A percentile compares a stretch with the other conserved stretches of the same genome.
These are phyloP conservation scores for Polytrichum formosum DNA, from an alignment of 225 moss, liverwort and hornwort species.

Conservation along the genomic window DNA sequence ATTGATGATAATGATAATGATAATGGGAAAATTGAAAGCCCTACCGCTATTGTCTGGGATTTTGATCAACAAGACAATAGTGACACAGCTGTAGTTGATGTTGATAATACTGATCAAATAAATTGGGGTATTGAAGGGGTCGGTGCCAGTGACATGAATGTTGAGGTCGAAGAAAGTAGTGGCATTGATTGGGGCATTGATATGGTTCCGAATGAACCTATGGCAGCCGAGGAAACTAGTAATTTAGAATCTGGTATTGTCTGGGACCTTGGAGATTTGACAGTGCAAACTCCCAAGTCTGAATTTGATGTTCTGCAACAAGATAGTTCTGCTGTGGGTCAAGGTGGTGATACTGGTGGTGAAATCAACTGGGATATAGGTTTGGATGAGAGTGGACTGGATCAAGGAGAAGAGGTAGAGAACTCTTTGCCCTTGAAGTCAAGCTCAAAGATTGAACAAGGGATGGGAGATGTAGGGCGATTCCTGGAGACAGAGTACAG, in stretches of 20 bases:
- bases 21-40: slow-evolving; percentile 16
- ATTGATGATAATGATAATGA: slow-evolving; percentile 8
- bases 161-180: slow-evolving; percentile 21
- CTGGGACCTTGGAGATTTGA: slow-evolving; percentile 56
- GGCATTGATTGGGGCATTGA: slow-evolving; percentile 88
- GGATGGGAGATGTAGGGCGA: slow-evolving; percentile 40
- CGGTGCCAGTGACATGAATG: slow-evolving; percentile 10
- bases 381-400: slow-evolving; percentile 59
- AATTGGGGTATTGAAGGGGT: slow-evolving; percentile 22
- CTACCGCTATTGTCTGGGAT: slow-evolving; percentile 60
- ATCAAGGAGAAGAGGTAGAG: slow-evolving; percentile 16
- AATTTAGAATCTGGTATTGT: slow-evolving; percentile 52
- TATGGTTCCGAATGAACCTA: slow-evolving; percentile 18
- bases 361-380: slow-evolving; percentile 90
- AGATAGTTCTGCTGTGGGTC: slow-evolving; percentile 41
- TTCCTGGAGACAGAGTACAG: slow-evolving; percentile 76
- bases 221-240: slow-evolving; percentile 26
- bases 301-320: slow-evolving; percentile 29
- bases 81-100: slow-evolving; percentile 15
- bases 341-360: slow-evolving; percentile 32
- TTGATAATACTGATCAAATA: slow-evolving; percentile 25
- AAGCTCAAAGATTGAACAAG: slow-evolving; percentile 21
- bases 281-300: slow-evolving; percentile 20
- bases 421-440: slow-evolving; percentile 12
- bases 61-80: slow-evolving; percentile 11